Conservation (phyloP, 305 asterid genomes). For the Fraxinus paxiana region DNA sequence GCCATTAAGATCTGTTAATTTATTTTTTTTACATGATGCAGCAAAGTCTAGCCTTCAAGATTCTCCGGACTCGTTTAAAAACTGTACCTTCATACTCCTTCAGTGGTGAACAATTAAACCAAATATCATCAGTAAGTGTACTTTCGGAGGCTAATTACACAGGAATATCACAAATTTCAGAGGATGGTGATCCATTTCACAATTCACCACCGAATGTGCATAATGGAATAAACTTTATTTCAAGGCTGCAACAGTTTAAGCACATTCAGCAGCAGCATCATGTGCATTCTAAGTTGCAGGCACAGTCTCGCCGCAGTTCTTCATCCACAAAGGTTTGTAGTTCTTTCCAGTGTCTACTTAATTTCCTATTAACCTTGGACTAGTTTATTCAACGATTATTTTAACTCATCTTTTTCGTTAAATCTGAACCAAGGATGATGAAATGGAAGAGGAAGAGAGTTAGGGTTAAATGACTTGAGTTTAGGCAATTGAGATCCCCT, state of each 20-base stretch:
- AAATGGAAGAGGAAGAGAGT: neutral
- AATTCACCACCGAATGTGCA: conserved; percentile 37
- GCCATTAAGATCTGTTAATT: conserved; percentile 19
- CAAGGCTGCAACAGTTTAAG: conserved; percentile 67
- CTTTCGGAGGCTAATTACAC: conserved; percentile 34
- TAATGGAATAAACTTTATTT: conserved; percentile 61
- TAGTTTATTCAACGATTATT: neutral
- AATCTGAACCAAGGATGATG: neutral
- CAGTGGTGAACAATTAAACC: conserved; percentile 53
- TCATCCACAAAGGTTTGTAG: conserved; percentile 59
- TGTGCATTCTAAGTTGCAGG: conserved; percentile 45
- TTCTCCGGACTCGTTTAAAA: conserved; percentile 79
- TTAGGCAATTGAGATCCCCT: neutral
- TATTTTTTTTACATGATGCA: conserved; percentile 36
- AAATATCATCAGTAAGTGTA: conserved; percentile 44
- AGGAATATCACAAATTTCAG: conserved; percentile 42
- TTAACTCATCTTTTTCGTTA: neutral
- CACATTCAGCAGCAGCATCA: conserved; percentile 81
- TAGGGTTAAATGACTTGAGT: neutral
- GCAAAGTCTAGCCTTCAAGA: conserved; percentile 98
- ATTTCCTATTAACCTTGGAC: neutral
- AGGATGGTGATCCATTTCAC: conserved; percentile 53
- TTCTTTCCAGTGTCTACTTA: neutral
- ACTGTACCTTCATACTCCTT: conserved; percentile 86
- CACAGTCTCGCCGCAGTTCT: conserved; percentile 45